Evolutionary conservation across 164 flowering plant species (phyloP), one percentile per base, ranked within the genome.

Genomic region (Aristolochia contorta): DNA sequence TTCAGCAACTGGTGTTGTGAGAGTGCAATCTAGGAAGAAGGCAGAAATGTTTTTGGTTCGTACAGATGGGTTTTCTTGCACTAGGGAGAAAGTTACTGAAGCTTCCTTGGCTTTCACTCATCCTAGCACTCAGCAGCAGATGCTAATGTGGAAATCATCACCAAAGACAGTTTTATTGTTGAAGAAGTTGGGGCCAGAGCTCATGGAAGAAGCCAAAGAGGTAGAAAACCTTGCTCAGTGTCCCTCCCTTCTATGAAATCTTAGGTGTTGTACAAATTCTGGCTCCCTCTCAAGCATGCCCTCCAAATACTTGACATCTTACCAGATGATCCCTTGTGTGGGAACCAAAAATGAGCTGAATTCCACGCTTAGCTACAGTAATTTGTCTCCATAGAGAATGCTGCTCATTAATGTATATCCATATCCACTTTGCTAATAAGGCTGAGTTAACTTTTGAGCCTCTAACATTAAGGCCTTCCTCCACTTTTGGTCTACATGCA

Each of bases 51-150:
- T 85, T 67, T 73, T 92, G 62, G 98, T 92, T 15, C 87, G 98
- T 6, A 92, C 98, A 14, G 98, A 92, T 81, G 98, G 98, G 33
- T 80, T n/a, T 82, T 85, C 98, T 65, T 89, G 96, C 73, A 65
- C 79, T 45, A 74, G 98, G 62, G 98, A 92, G 72, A 89, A 82
- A 76, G 98, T 92, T 52, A 89, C 96, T 37, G 98, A 93, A 72
- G 78, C 98, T 18, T 93, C 98, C 53, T 75, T 93, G 77, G 97
- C 97, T 24, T 89, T 93, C 71, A n/a, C 97, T 59, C 97, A 93
- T 73, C 98, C 98, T 32, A 93, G 97, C 66, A 93, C 98, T 53
- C 98, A 89, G 80, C 98, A 89, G 68, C 98, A 93, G 80, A 93
- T 89, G 98, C 97, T 93, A 61, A 79, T 89, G 92, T 93, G 98